Base-by-base conservation (phyloP, 345 rosid species). In the Syzygium oleosum region DNA sequence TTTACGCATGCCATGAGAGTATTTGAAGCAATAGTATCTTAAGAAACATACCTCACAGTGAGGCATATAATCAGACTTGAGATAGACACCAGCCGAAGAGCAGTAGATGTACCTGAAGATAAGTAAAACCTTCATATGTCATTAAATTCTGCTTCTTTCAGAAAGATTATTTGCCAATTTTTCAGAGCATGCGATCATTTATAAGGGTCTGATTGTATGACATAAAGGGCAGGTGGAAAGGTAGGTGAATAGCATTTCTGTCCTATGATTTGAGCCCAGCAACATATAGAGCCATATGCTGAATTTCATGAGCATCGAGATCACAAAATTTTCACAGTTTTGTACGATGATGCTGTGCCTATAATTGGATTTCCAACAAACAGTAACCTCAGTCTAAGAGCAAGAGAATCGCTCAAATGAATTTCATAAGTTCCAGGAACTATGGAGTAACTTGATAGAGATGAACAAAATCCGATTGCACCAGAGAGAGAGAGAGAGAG, bases 71-170 rank as follows among this genome's bases (percentile, higher is more conserved):
- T 98, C 99, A 85, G 99, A 92, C 91, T 96, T 97, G 90, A 94
- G 94, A 90, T 96, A 97, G 87, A 95, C 99, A 89, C 99, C 99
- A 84, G 98, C 99, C 27, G 99, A 97, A 83, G 99, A 96, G 91
- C 99, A 97, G 92, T 96, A 95, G 79, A 97, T 96, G 90, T 88
- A 97, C 96, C 99, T 96, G 93, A 87, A 68, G 89, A 89, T 89
- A 79, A 85, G 85, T 84, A 41, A 54, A 51, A 84, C 46, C 86
- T 51, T 84, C 59, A 19, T 38, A 73, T 5, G 46, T 73, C 49
- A 73, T 92, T 55, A 88, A 52, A 90, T 88, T 84, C 80, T 83
- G 27, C 34, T 80, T 19, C 38, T 38, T 25, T 73, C 83, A 34
- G 83, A 73, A 73, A 73, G 27, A 38, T 73, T 73, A 38, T 73